A percentile compares a stretch with the other conserved stretches of the same genome.
These are phyloP conservation scores for Trichosporon ovoides DNA, from an alignment of 1,284 basidiomycete species.

Conservation along the genomic window DNA sequence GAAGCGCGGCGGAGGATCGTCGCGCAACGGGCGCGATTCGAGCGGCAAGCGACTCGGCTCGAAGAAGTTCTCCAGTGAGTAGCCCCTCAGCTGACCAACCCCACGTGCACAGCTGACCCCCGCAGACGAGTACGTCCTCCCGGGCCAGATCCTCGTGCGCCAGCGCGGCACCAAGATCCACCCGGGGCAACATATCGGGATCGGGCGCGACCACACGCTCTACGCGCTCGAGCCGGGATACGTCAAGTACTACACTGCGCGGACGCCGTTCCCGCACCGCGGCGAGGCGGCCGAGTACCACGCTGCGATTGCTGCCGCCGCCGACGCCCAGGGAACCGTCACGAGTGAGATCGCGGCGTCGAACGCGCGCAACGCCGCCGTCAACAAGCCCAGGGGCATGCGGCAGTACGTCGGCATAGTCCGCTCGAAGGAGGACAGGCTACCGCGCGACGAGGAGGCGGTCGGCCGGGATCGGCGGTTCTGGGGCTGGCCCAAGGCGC, in stretches of 20 bases:
- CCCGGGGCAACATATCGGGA: constrained; percentile 83
- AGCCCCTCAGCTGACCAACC: not conserved
- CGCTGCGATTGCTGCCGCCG: constrained; percentile 38
- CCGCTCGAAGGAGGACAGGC: constrained; percentile 66
- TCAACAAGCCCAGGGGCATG: constrained; percentile 42
- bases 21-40: constrained; percentile 83
- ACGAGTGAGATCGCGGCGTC: constrained; percentile 6
- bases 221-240: constrained; percentile 81
- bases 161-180: constrained; percentile 86
- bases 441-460: constrained; percentile 69
- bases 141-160: constrained; percentile 88
- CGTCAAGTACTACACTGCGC: constrained; percentile 73
- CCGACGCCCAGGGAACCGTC: constrained; percentile 5
- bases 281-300: constrained; percentile 6
- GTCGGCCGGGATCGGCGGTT: constrained; percentile 54
- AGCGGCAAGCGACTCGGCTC: constrained; percentile 84
- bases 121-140: constrained; percentile 76
- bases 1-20: constrained; percentile 86
- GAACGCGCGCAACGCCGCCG: constrained; percentile 16
- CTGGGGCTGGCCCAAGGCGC: constrained; percentile 43
- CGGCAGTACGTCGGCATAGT: constrained; percentile 79
- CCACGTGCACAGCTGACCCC: not conserved
- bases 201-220: constrained; percentile 87
- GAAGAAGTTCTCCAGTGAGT: constrained; percentile 85
- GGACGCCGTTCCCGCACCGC: constrained; percentile 41